Conservation (phyloP, 2,329 filamentous ascomycete genomes). For the Trichoderma guizhouense region DNA sequence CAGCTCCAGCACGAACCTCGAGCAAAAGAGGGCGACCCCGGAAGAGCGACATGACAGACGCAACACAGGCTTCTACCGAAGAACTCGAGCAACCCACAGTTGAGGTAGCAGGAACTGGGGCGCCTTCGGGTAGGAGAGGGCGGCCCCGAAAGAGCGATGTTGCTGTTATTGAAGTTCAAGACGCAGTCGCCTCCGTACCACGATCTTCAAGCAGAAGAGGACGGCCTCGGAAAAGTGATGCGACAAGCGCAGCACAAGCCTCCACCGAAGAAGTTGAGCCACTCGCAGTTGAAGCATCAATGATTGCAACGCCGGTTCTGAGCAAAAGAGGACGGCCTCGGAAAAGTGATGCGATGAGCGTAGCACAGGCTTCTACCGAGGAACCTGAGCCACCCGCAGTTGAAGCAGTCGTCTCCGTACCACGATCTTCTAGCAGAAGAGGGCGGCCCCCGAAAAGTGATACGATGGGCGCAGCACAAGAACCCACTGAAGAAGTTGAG, state of each 20-base stretch:
- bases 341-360: not conserved
- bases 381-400: not conserved
- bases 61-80: not conserved
- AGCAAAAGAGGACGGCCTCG: not conserved
- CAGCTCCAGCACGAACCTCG: not conserved
- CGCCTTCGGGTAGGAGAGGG: not conserved
- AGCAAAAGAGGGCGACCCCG: not conserved
- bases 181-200: not conserved
- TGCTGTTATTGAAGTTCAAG: not conserved
- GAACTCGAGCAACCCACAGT: not conserved
- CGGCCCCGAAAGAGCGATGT: not conserved
- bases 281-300: not conserved
- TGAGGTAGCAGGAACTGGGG: not conserved
- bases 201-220: not conserved
- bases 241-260: not conserved
- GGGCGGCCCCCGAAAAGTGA: too few species aligned
- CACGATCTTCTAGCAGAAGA: too few species aligned
- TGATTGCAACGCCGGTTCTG: too few species aligned
- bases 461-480: too few species aligned
- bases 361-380: not conserved
- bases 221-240: not conserved
- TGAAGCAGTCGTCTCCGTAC: too few species aligned
- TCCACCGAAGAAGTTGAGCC: not conserved
- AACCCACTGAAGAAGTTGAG: not conserved
- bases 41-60: not conserved